These are phyloP conservation scores for Aspergillus sp. DNA, from an alignment of 2,329 filamentous ascomycete genomes.

Conservation along the genomic window DNA sequence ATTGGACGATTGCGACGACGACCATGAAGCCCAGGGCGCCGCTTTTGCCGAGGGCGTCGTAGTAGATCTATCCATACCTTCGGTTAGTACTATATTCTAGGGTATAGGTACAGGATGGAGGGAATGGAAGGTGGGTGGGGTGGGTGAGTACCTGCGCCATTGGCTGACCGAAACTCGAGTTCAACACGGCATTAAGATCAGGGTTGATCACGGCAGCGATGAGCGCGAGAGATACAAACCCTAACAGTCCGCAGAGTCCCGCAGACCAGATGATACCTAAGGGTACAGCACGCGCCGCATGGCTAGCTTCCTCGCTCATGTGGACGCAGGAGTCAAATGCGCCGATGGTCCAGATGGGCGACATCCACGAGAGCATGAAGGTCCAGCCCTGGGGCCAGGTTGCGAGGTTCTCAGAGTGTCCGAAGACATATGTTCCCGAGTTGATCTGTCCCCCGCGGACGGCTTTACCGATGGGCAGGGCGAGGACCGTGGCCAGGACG, in stretches of 20 bases:
- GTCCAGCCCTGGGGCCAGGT: conserved; percentile 60
- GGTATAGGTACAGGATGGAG: background rate
- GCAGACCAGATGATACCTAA: conserved; percentile 61
- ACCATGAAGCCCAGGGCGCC: conserved; percentile 61
- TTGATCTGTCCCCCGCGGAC: conserved; percentile 32
- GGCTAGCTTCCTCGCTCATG: conserved; percentile 62
- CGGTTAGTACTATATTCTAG: background rate
- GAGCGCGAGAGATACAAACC: conserved; percentile 59
- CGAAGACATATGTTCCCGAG: conserved; percentile 55
- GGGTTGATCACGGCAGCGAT: conserved; percentile 59
- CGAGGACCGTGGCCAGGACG: conserved; percentile 57
- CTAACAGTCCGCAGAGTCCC: conserved; percentile 51
- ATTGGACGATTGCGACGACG: conserved; percentile 61
- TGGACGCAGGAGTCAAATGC: conserved; percentile 60
- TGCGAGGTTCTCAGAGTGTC: conserved; percentile 57
- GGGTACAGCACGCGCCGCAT: conserved; percentile 61
- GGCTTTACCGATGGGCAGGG: conserved; percentile 53
- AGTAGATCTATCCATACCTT: conserved; percentile 53
- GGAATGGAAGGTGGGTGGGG: too few relatives aligned
- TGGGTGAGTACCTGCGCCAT: conserved; percentile 48
- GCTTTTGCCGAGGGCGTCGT: conserved; percentile 61
- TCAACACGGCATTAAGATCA: conserved; percentile 53
- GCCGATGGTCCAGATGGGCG: conserved; percentile 60
- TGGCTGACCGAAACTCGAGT: conserved; percentile 58
- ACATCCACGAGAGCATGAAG: conserved; percentile 63